Percentiles rank a stretch among this genome's conserved stretches.
Conservation (phyloP, 306 rosid species). For the Ochetophila trinervis region DNA sequence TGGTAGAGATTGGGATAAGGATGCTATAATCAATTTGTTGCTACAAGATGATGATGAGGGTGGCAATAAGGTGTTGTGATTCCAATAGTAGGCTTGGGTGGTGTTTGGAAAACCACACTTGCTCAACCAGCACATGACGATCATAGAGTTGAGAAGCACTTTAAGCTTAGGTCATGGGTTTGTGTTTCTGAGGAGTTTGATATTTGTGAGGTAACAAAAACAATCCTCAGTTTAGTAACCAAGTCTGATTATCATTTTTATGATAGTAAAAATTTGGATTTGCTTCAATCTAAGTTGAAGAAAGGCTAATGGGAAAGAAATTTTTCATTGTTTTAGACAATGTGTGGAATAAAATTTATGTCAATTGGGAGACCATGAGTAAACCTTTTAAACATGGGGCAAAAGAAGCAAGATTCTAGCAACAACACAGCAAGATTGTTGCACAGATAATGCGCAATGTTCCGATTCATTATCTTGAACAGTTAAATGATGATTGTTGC, state of each 20-base stretch:
- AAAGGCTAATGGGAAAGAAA: background rate
- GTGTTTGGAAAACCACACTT: conserved; percentile 6
- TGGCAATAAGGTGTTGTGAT: background rate
- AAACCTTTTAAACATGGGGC: conserved; percentile 7
- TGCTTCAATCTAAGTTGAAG: background rate
- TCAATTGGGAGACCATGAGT: background rate
- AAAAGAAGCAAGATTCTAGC: conserved; percentile 8
- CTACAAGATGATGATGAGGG: background rate
- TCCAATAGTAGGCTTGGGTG: conserved; percentile 15
- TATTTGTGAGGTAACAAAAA: background rate
- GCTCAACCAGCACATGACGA: background rate
- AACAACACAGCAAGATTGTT: conserved; percentile 7
- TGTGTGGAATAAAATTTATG: background rate
- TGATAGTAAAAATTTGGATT: background rate
- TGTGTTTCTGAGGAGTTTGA: conserved; percentile 8
- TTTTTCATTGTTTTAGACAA: conserved; percentile 2
- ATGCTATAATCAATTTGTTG: no score
- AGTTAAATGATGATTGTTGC: background rate
- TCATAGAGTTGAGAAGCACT: background rate
- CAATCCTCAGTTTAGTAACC: background rate
- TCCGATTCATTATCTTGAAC: background rate
- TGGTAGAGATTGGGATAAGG: no score
- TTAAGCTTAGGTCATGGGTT: conserved; percentile 4
- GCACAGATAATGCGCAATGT: background rate
- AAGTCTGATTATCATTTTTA: background rate